These are phyloP conservation scores for Eragrostis tef DNA, from an alignment of 202 grass and related monocot genomes.

Conservation along the genomic window DNA sequence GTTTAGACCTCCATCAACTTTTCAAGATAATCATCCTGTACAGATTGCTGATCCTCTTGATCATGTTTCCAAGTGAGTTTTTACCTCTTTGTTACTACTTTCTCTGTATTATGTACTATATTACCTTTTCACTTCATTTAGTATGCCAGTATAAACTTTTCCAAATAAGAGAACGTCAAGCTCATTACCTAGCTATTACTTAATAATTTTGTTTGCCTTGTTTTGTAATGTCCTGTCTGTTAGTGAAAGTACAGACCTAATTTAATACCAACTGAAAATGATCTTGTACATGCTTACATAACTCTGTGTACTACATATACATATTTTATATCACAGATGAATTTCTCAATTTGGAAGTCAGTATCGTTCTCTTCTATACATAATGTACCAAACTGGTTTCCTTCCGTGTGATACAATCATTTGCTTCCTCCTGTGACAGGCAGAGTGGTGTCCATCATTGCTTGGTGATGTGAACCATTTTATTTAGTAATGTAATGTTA, in stretches of 20 bases:
- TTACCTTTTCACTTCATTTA: conserved; percentile 21
- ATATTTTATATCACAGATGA: too few species aligned
- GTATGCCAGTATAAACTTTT: conserved; percentile 11
- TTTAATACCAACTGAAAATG: conserved; percentile 1
- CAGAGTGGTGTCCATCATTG: conserved; percentile 4
- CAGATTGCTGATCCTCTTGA: conserved; percentile 38
- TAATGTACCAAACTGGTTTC: not conserved
- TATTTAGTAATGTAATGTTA: conserved; percentile 28
- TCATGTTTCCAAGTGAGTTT: conserved; percentile 52
- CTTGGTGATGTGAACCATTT: conserved; percentile 15
- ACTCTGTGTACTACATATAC: too few species aligned
- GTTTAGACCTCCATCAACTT: conserved; percentile 49
- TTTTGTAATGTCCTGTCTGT: conserved; percentile 1
- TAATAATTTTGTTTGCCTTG: conserved; percentile 25
- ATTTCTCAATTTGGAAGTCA: conserved; percentile 7
- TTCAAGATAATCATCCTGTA: conserved; percentile 39
- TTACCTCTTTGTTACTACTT: conserved; percentile 35
- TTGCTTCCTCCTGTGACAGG: conserved; percentile 36
- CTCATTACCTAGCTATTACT: conserved; percentile 26
- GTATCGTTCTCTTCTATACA: conserved; percentile 33
- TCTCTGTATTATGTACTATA: not conserved
- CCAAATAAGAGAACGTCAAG: conserved; percentile 4
- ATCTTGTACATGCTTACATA: too few species aligned
- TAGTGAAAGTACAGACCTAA: conserved; percentile 41
- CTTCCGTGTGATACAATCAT: conserved; percentile 40